Base-by-base conservation (phyloP, 441 rosid genomes). In the Adansonia grandidieri region DNA sequence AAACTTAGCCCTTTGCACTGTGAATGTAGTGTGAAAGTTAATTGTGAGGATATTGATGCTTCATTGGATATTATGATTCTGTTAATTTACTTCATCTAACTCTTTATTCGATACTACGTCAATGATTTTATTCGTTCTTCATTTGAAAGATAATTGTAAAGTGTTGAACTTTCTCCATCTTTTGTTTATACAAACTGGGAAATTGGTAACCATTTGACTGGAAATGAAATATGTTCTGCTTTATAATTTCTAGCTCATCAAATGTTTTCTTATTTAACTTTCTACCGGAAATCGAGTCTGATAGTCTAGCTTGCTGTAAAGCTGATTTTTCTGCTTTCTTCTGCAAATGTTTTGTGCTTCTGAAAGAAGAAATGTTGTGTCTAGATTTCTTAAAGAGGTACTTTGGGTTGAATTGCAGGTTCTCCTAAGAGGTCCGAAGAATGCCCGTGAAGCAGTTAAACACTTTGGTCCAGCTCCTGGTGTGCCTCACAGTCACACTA, bases 391-490 rank as follows among this genome's bases (percentile, higher is more conserved):
- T 40, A 71, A 71, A 32, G 62, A 51, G 15, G 42, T 71, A 28
- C 48, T 53, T 53, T 15, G 62, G 28, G 8, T 77, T 17, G 56
- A 19, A 6, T 40, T 51, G 22, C 83, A 96, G 98, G 82, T 91
- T 85, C 97, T 96, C 69, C 91, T 96, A 2, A 89, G 99, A 84
- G 98, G 98, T 60, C 98, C 97, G 0, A 96, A 94, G 96, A 96
- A 91, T 75, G 85, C 95, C 7, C 95, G 98, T 73, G 98, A 96
- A 73, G 98, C 97, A 24, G 99, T 92, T 72, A 96, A 94, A 81
- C 99, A 96, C 88, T 96, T 96, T 14, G 99, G 99, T 1, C 96
- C 90, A 15, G 98, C 99, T 74, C 98, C 99, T 61, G 97, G 99
- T 83, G 97, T 96, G 67, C 99, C 99, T 13, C 93, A 88, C 91